Evolutionary conservation across 306 rosid genomes (phyloP).

Genomic region (Ammopiptanthus mongolicus): DNA sequence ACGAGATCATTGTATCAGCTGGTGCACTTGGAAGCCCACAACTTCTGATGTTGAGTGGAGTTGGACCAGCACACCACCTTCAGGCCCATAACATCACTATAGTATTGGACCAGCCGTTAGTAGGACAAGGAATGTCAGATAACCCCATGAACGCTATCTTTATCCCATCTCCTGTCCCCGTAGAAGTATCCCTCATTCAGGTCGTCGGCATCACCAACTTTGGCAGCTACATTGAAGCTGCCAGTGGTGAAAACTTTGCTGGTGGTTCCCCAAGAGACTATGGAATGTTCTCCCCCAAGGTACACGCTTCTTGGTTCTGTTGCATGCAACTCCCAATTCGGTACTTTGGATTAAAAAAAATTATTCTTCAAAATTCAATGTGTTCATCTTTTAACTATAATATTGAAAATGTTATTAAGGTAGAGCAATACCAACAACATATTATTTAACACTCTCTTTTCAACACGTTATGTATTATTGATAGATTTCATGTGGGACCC

Average conservation of each 20-base stretch:
- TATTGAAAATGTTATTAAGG: too few species aligned
- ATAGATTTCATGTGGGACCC: too few species aligned
- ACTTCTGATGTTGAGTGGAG: constrained; percentile 61
- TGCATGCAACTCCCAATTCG: neutral
- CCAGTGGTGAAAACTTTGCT: constrained; percentile 63
- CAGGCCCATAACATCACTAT: constrained; percentile 44
- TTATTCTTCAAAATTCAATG: too few species aligned
- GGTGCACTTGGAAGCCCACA: constrained; percentile 93
- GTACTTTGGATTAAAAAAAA: too few species aligned
- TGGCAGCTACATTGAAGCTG: constrained; percentile 59
- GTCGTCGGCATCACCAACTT: constrained; percentile 33
- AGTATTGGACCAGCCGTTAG: constrained; percentile 50
- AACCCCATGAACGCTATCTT: constrained; percentile 73
- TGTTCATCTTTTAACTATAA: too few species aligned
- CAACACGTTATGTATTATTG: too few species aligned
- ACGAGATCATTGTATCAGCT: constrained; percentile 53
- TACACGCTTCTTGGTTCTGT: neutral
- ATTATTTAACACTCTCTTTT: too few species aligned
- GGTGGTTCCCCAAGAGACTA: constrained; percentile 41
- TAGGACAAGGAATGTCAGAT: constrained; percentile 64
- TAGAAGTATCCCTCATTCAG: constrained; percentile 30
- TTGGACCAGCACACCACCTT: constrained; percentile 49
- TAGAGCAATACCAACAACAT: too few species aligned
- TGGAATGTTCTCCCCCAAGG: constrained; percentile 61
- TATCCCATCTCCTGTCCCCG: constrained; percentile 63